A percentile compares a stretch with the other conserved stretches of the same genome.
These are phyloP conservation scores for Aspergillus ostianus DNA, from an alignment of 495 filamentous ascomycete species.

Conservation along the genomic window DNA sequence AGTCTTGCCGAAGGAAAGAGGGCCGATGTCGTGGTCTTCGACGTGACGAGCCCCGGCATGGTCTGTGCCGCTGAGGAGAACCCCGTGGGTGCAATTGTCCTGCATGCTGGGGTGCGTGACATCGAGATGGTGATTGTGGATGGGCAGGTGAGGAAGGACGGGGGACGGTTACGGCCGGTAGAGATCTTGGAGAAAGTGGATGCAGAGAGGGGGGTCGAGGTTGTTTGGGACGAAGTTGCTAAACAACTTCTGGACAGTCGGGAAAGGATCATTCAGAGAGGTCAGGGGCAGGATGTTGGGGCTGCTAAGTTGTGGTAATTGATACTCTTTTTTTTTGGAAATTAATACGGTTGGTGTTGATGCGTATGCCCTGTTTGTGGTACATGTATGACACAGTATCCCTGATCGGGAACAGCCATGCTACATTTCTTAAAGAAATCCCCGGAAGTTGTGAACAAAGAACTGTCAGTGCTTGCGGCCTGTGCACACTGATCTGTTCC, in stretches of 20 bases:
- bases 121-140: neutral
- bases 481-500: too few species aligned
- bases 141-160: neutral
- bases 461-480: too few species aligned
- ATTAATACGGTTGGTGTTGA: neutral
- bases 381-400: too few species aligned
- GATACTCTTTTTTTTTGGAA: too few species aligned
- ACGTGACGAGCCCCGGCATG: neutral
- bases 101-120: neutral
- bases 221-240: neutral
- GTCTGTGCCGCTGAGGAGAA: neutral
- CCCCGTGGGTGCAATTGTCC: neutral
- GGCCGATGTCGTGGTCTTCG: neutral
- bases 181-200: neutral
- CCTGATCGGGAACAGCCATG: too few species aligned
- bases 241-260: neutral
- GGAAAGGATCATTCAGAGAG: neutral
- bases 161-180: neutral
- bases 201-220: neutral
- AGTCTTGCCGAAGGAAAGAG: neutral
- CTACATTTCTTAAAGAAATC: neutral
- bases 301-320: neutral
- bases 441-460: neutral
- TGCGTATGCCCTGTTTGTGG: neutral
- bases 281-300: neutral